phyloP scores from a whole-genome alignment of 805 yeast genomes.

The Zygoascus ofunaensis region DNA sequence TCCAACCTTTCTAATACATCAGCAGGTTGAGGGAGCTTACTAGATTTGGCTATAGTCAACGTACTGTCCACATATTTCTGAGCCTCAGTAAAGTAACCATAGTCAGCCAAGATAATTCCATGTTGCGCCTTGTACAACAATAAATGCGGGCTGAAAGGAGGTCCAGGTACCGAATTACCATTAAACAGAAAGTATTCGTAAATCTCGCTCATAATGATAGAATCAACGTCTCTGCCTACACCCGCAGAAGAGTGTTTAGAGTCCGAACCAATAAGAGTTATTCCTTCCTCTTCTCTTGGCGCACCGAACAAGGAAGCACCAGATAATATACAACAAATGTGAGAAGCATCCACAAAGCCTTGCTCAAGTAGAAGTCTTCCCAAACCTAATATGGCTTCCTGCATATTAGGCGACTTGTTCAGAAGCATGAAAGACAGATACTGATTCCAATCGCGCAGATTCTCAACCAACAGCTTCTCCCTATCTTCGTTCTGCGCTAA shows the following conservation, averaged over 20 bases:
- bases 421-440: constrained; percentile 24
- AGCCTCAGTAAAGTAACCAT: constrained; percentile 49
- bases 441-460: constrained; percentile 25
- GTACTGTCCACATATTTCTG: constrained; percentile 54
- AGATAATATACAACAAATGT: constrained; percentile 29
- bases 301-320: constrained; percentile 24
- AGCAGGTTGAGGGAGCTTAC: constrained; percentile 24
- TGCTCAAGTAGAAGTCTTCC: constrained; percentile 31
- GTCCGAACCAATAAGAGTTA: constrained; percentile 24
- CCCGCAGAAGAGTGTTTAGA: constrained; percentile 26
- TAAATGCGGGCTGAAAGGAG: constrained; percentile 39
- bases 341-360: constrained; percentile 35
- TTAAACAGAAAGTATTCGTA: constrained; percentile 45
- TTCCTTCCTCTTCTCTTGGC: constrained; percentile 15
- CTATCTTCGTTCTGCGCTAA: constrained; percentile 8
- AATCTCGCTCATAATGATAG: constrained; percentile 53
- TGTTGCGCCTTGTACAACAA: constrained; percentile 55
- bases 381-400: constrained; percentile 26
- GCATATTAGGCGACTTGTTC: constrained; percentile 23
- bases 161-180: constrained; percentile 7
- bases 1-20: constrained; percentile 35
- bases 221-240: constrained; percentile 38
- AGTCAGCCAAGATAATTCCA: constrained; percentile 61
- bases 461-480: constrained; percentile 9
- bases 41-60: constrained; percentile 31